These are phyloP conservation scores for Dendrostoma leiphaemia DNA, from an alignment of 2,329 filamentous ascomycete species.

Conservation along the genomic window DNA sequence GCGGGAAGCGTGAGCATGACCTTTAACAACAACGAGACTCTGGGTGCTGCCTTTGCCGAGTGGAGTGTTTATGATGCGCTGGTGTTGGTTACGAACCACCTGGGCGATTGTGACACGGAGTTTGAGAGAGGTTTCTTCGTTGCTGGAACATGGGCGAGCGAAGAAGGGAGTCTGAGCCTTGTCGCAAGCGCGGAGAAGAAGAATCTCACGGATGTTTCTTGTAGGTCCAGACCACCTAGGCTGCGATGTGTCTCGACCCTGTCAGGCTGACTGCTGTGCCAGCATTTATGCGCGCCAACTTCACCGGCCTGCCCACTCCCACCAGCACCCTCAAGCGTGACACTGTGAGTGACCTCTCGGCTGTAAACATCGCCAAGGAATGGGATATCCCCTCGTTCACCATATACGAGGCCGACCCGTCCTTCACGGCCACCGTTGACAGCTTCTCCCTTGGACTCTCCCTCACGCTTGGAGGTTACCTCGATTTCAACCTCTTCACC, in stretches of 20 bases:
- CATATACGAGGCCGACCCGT: slow-evolving; percentile 19
- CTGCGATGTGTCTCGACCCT: no score
- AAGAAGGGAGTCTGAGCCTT: background rate
- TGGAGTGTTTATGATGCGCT: slow-evolving; percentile 9
- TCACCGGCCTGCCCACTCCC: slow-evolving; percentile 5
- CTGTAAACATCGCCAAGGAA: background rate
- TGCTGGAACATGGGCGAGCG: background rate
- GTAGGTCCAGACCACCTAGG: background rate
- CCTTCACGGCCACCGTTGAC: slow-evolving; percentile 34
- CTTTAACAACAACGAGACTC: slow-evolving; percentile 4
- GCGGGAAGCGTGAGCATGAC: slow-evolving; percentile 3
- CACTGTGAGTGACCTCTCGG: slow-evolving; percentile 2
- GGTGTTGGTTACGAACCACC: slow-evolving; percentile 10
- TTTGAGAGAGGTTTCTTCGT: slow-evolving; percentile 15
- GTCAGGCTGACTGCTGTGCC: background rate
- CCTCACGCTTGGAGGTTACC: slow-evolving; percentile 39
- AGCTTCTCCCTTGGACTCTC: slow-evolving; percentile 32
- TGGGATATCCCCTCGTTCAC: slow-evolving; percentile 8
- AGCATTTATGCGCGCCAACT: slow-evolving; percentile 14
- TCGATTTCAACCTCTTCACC: slow-evolving; percentile 38
- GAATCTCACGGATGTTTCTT: background rate
- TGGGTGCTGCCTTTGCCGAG: slow-evolving; percentile 1
- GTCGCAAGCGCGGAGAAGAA: slow-evolving; percentile 9
- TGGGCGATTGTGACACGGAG: slow-evolving; percentile 14
- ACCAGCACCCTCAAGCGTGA: slow-evolving; percentile 4